These are phyloP conservation scores for Penicillium brasilianum DNA, from an alignment of 2,329 filamentous ascomycete genomes.

Conservation along the genomic window DNA sequence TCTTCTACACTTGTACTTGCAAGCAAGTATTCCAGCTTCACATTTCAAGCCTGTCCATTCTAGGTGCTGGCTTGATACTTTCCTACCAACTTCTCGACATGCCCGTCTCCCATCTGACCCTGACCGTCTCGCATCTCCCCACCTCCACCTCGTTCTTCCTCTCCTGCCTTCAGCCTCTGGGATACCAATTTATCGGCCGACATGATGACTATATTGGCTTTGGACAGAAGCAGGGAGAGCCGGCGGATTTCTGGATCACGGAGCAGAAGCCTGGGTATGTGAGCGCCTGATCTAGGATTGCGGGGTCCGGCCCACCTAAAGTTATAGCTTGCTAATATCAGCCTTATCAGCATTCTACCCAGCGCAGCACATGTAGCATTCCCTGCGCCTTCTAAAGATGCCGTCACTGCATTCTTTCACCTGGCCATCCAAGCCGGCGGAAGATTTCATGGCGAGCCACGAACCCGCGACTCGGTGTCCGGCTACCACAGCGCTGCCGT, in stretches of 20 bases:
- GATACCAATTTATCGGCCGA: conserved; percentile 71
- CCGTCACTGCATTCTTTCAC: conserved; percentile 74
- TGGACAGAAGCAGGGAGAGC: conserved; percentile 59
- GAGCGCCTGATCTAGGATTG: background rate
- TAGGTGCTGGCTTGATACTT: conserved; percentile 16
- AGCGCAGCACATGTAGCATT: conserved; percentile 69
- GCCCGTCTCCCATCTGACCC: conserved; percentile 66
- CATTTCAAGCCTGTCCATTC: background rate
- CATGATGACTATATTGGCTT: conserved; percentile 66
- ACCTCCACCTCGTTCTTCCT: conserved; percentile 84
- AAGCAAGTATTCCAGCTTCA: background rate
- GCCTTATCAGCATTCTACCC: conserved; percentile 50
- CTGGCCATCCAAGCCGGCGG: conserved; percentile 70
- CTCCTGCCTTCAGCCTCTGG: conserved; percentile 75
- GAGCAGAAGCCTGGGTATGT: conserved; percentile 64
- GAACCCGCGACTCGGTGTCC: conserved; percentile 57
- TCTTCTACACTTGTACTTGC: conserved; percentile 10
- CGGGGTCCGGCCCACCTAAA: background rate
- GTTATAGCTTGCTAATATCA: background rate
- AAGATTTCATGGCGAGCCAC: conserved; percentile 62
- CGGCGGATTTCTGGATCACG: conserved; percentile 67
- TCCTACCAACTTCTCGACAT: conserved; percentile 45
- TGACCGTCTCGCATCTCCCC: conserved; percentile 76
- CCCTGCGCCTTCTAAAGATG: conserved; percentile 67
- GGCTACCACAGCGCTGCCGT: conserved; percentile 68